A percentile compares a stretch with the other conserved stretches of the same genome.
These are phyloP conservation scores for Schwanniomyces occidentalis DNA, from an alignment of 805 yeast genomes.

Conservation along the genomic window DNA sequence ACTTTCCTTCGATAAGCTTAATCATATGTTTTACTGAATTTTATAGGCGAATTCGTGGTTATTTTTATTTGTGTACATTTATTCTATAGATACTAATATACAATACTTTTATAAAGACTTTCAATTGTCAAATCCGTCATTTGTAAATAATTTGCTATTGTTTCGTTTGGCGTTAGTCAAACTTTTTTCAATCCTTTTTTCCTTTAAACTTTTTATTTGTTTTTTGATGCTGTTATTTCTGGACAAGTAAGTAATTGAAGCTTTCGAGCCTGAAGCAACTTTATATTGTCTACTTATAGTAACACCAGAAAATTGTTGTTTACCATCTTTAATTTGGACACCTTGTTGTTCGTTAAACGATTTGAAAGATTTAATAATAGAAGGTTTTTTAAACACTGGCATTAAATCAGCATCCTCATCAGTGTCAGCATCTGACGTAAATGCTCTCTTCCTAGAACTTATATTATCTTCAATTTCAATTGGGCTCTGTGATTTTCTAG, in stretches of 20 bases:
- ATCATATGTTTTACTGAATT: too few relatives aligned
- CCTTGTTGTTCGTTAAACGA: constrained; percentile 36
- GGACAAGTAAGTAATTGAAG: constrained; percentile 59
- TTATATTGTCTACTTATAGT: constrained; percentile 54
- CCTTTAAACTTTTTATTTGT: constrained; percentile 25
- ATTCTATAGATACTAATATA: too few relatives aligned
- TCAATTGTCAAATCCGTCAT: constrained; percentile 19
- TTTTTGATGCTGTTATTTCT: constrained; percentile 25
- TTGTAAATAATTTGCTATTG: constrained; percentile 18
- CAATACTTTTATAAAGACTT: too few relatives aligned
- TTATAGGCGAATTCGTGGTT: too few relatives aligned
- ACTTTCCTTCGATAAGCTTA: too few relatives aligned
- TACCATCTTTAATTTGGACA: constrained; percentile 41
- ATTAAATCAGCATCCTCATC: constrained; percentile 35
- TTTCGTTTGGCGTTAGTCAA: constrained; percentile 20
- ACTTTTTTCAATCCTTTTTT: constrained; percentile 25
- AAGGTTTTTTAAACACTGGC: constrained; percentile 45
- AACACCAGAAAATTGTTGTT: constrained; percentile 43
- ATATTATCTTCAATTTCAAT: constrained; percentile 19
- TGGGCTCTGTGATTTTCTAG: constrained; percentile 19
- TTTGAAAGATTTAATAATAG: constrained; percentile 49
- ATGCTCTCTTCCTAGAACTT: constrained; percentile 14
- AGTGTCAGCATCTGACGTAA: constrained; percentile 2
- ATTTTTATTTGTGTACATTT: too few relatives aligned
- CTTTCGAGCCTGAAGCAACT: constrained; percentile 54